These are phyloP conservation scores for Tritrichomonas musculus DNA, from an alignment of 208 protist species.

Conservation along the genomic window DNA sequence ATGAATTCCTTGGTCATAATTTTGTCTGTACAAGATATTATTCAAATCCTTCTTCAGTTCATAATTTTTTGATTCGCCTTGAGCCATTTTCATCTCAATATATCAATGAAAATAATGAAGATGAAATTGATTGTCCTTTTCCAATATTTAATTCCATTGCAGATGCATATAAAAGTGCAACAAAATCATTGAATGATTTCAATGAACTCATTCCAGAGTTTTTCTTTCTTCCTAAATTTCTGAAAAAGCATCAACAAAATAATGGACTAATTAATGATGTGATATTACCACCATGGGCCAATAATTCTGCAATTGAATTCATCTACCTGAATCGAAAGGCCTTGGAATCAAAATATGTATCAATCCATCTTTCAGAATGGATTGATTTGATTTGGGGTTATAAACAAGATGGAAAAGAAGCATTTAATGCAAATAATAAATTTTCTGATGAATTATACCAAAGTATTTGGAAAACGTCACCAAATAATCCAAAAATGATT, in stretches of 20 bases:
- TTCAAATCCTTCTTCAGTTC: constrained; percentile 45
- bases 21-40: no score
- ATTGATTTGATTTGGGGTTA: no score
- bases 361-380: background rate
- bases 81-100: constrained; percentile 51
- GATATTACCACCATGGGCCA: background rate
- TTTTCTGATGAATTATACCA: no score
- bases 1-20: no score
- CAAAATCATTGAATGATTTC: background rate
- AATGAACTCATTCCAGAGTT: constrained; percentile 28
- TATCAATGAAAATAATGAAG: constrained; percentile 49
- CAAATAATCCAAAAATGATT: no score
- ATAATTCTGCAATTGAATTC: background rate
- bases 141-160: constrained; percentile 49
- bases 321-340: background rate
- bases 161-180: background rate
- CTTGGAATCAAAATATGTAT: constrained; percentile 4
- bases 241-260: background rate
- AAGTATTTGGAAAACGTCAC: no score
- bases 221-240: no score
- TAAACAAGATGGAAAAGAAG: no score
- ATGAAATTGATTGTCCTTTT: constrained; percentile 53
- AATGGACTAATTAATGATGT: background rate
- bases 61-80: constrained; percentile 54
- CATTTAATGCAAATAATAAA: no score